Conservation (phyloP, 257 asterid genomes). For the Misopates orontium region DNA sequence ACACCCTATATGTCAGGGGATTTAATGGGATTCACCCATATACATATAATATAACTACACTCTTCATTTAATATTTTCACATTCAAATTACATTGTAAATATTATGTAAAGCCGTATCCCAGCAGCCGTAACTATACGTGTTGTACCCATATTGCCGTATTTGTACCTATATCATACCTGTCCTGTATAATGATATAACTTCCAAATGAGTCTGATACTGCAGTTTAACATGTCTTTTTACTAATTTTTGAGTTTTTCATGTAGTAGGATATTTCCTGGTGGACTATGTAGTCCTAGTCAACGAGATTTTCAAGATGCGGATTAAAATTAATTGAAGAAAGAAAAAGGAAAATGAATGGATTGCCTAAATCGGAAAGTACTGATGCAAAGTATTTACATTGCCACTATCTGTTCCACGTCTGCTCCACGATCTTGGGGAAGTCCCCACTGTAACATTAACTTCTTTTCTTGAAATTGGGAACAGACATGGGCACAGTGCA, state of each 20-base stretch:
- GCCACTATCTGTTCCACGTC: slow-evolving; percentile 1
- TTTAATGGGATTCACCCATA: too few species aligned
- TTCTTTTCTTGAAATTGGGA: slow-evolving; percentile 8
- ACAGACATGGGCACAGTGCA: slow-evolving; percentile 1
- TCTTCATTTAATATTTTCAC: too few species aligned
- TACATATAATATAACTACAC: too few species aligned
- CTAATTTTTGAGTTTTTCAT: background rate
- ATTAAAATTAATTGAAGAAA: background rate
- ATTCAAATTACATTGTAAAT: too few species aligned
- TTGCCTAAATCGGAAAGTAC: background rate
- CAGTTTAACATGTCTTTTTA: background rate
- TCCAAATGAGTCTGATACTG: background rate
- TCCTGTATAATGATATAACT: too few species aligned
- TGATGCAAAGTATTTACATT: background rate
- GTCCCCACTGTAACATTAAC: background rate
- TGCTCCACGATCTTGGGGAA: background rate
- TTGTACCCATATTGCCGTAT: too few species aligned
- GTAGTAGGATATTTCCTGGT: slow-evolving; percentile 3
- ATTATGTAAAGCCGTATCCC: too few species aligned
- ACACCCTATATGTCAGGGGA: too few species aligned
- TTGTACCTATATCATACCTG: too few species aligned
- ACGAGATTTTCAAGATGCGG: slow-evolving; percentile 15
- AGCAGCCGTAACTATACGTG: too few species aligned
- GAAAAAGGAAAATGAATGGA: slow-evolving; percentile 4
- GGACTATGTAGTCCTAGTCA: background rate